These are phyloP conservation scores for Quillaja saponaria DNA, from an alignment of 306 rosid genomes.

Conservation along the genomic window DNA sequence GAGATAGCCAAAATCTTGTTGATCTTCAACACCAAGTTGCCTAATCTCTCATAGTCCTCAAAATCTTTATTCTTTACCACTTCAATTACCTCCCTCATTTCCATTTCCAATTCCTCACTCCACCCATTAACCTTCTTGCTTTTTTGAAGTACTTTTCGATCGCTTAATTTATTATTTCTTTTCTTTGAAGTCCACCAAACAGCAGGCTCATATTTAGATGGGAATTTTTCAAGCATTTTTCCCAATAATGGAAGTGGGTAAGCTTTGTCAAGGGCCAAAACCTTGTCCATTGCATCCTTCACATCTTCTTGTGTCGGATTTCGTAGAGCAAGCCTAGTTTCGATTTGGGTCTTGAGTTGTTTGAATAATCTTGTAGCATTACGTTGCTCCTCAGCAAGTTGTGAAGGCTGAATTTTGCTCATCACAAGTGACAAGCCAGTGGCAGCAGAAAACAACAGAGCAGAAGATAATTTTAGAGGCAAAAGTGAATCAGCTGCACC, in stretches of 20 bases:
- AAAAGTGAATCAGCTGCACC: constrained; percentile 33
- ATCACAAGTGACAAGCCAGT: constrained; percentile 59
- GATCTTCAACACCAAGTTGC: constrained; percentile 59
- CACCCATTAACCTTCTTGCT: constrained; percentile 57
- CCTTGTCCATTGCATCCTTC: constrained; percentile 44
- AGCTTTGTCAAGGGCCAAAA: constrained; percentile 71
- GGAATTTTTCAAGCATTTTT: constrained; percentile 81
- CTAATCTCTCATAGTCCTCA: constrained; percentile 74
- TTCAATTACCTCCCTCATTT: constrained; percentile 50
- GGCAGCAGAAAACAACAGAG: constrained; percentile 67
- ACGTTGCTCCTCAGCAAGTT: constrained; percentile 82
- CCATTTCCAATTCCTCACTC: constrained; percentile 56
- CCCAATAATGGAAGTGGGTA: constrained; percentile 86
- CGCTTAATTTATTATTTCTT: neutral
- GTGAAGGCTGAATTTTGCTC: constrained; percentile 89
- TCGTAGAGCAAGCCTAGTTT: constrained; percentile 43
- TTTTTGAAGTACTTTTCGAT: constrained; percentile 12
- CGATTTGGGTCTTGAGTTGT: constrained; percentile 51
- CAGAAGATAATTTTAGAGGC: constrained; percentile 56
- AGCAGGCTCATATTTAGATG: constrained; percentile 55
- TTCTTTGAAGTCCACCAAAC: constrained; percentile 72
- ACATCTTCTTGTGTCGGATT: constrained; percentile 42
- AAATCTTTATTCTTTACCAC: constrained; percentile 67
- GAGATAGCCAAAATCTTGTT: constrained; percentile 65
- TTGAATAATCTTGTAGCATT: constrained; percentile 69